Percentiles rank a stretch among this genome's conserved stretches.
phyloP scores from a whole-genome alignment of 164 flowering plant genomes.

The Taxillus chinensis region DNA sequence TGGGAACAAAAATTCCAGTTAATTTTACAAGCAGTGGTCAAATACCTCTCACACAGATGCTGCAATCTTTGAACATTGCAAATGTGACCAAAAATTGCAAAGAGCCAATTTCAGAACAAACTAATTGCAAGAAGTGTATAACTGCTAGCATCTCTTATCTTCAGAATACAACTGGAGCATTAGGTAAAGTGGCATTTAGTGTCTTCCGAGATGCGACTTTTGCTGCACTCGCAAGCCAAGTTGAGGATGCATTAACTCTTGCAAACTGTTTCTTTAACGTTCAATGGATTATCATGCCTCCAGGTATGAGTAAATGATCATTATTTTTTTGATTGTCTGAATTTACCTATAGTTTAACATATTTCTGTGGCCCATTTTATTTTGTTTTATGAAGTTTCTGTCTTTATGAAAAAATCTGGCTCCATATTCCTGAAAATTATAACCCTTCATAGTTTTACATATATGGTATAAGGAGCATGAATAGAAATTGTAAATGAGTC shows the following conservation, averaged over 20 bases:
- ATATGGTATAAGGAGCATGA: too few species aligned
- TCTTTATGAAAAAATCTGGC: too few species aligned
- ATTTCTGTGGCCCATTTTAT: too few species aligned
- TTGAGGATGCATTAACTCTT: conserved; percentile 37
- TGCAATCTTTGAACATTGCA: conserved; percentile 54
- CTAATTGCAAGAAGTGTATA: conserved; percentile 61
- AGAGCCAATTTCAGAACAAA: conserved; percentile 39
- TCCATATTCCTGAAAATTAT: too few species aligned
- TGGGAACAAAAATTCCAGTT: conserved; percentile 77
- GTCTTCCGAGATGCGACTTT: conserved; percentile 94
- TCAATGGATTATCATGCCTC: conserved; percentile 37
- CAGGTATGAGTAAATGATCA: conserved; percentile 31
- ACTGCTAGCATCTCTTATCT: conserved; percentile 71
- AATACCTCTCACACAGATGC: conserved; percentile 74
- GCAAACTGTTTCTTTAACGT: conserved; percentile 91
- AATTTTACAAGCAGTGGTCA: conserved; percentile 67
- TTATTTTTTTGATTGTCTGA: too few species aligned
- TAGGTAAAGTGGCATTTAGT: conserved; percentile 67
- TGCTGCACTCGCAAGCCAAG: conserved; percentile 75
- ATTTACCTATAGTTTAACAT: too few species aligned
- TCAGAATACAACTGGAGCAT: conserved; percentile 46
- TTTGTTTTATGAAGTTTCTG: too few species aligned
- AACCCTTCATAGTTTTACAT: too few species aligned
- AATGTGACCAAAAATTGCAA: conserved; percentile 56
- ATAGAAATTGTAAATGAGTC: too few species aligned